Percentiles rank a stretch among this genome's conserved stretches.
Evolutionary conservation across 192 early-diverging fungal species (phyloP).

Genomic region (Entomortierella chlamydospora): DNA sequence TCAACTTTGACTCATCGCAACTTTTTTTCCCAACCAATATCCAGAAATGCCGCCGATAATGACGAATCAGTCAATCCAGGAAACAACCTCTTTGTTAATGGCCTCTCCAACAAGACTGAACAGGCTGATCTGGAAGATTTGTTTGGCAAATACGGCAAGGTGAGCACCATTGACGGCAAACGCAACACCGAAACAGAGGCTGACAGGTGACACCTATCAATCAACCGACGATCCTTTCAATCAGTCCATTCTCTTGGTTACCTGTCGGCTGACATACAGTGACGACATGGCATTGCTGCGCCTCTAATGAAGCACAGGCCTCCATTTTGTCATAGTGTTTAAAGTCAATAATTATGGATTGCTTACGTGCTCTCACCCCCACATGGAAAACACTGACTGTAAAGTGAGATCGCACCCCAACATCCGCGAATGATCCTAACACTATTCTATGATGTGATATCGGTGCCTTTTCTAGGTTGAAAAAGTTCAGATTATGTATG

Average conservation of each 20-base stretch:
- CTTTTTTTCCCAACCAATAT: conserved; percentile 1
- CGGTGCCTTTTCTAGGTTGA: conserved; percentile 64
- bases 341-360: no score
- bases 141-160: conserved; percentile 81
- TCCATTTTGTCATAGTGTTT: no score
- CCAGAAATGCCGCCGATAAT: conserved; percentile 24
- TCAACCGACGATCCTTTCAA: no score
- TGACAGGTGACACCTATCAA: no score
- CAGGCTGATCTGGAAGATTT: conserved; percentile 75
- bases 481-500: conserved; percentile 80
- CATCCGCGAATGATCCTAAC: no score
- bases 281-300: no score
- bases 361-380: no score
- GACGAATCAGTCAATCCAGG: conserved; percentile 68
- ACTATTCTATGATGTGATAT: background rate
- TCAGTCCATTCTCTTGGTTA: no score
- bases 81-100: conserved; percentile 82
- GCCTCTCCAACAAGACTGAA: conserved; percentile 67
- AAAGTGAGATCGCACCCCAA: no score
- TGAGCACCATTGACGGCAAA: conserved; percentile 26
- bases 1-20: conserved; percentile 11
- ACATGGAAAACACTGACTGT: no score
- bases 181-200: background rate
- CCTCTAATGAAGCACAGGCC: no score
- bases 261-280: no score